phyloP scores from a whole-genome alignment of 139 green algal genomes.

The Chlorella ohadii region DNA sequence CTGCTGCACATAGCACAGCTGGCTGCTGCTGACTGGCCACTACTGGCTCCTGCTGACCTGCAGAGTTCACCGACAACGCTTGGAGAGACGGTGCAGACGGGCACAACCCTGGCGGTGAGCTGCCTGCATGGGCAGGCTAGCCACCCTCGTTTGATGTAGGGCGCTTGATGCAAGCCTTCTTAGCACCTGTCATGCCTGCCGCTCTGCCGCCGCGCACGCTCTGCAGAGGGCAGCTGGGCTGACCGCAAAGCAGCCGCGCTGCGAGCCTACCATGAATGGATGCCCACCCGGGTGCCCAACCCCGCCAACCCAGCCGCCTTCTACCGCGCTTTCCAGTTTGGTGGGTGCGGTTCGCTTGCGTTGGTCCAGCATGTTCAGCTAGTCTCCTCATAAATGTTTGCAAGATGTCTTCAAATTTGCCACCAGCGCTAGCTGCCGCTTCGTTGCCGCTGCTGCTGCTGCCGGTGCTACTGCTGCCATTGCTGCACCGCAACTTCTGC shows the following conservation, averaged over 20 bases:
- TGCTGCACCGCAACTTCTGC: too few species aligned
- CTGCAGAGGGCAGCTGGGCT: slow-evolving; percentile 1
- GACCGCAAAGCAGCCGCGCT: background rate
- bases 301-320: background rate
- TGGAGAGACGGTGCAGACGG: background rate
- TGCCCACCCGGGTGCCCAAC: background rate
- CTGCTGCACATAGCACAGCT: too few species aligned
- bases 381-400: too few species aligned
- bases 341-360: background rate
- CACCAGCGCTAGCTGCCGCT: too few species aligned
- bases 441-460: too few species aligned
- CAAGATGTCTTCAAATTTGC: too few species aligned
- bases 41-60: too few species aligned
- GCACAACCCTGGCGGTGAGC: background rate
- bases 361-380: too few species aligned
- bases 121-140: too few species aligned
- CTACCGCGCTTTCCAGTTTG: slow-evolving; percentile 1
- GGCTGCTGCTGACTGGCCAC: too few species aligned
- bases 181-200: background rate
- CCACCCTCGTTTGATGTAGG: background rate
- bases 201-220: background rate
- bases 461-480: too few species aligned
- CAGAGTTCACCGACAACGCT: background rate
- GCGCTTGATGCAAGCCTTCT: background rate
- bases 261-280: background rate